A percentile compares a stretch with the other conserved stretches of the same genome.
These are phyloP conservation scores for Crucibulum laeve DNA, from an alignment of 768 basidiomycete species.

Conservation along the genomic window DNA sequence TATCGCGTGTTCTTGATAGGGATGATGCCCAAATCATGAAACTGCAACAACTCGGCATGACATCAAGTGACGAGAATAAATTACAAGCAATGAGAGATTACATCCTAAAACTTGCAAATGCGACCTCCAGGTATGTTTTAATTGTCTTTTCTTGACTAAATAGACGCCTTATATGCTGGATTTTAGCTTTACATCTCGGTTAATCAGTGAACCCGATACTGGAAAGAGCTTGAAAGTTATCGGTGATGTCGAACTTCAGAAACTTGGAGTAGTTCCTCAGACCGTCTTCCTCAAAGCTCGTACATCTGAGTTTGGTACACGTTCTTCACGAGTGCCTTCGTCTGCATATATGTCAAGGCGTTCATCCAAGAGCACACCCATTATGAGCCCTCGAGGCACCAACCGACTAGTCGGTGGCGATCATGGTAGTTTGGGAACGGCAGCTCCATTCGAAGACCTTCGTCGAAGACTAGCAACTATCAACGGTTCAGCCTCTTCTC, in stretches of 20 bases:
- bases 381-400: constrained; percentile 45
- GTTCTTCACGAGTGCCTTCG: constrained; percentile 33
- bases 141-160: constrained; percentile 1
- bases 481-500: constrained; percentile 66
- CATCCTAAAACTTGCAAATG: constrained; percentile 77
- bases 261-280: constrained; percentile 85
- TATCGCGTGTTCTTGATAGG: constrained; percentile 31
- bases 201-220: constrained; percentile 57
- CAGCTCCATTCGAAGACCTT: constrained; percentile 71
- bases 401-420: constrained; percentile 48
- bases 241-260: constrained; percentile 75
- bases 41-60: constrained; percentile 88
- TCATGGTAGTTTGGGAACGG: constrained; percentile 28
- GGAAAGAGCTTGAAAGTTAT: constrained; percentile 61
- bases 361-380: constrained; percentile 30
- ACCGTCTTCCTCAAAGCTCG: constrained; percentile 82
- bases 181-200: constrained; percentile 61
- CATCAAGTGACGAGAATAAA: constrained; percentile 74
- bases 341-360: constrained; percentile 29
- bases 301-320: constrained; percentile 32
- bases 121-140: constrained; percentile 60
- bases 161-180: background rate
- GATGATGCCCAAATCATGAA: constrained; percentile 75
- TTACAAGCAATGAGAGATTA: constrained; percentile 87
- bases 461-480: constrained; percentile 71